Percentiles rank a stretch among this genome's conserved stretches.
Conservation (phyloP, 108 stramenopile genomes). For the Skeletonema grethae region DNA sequence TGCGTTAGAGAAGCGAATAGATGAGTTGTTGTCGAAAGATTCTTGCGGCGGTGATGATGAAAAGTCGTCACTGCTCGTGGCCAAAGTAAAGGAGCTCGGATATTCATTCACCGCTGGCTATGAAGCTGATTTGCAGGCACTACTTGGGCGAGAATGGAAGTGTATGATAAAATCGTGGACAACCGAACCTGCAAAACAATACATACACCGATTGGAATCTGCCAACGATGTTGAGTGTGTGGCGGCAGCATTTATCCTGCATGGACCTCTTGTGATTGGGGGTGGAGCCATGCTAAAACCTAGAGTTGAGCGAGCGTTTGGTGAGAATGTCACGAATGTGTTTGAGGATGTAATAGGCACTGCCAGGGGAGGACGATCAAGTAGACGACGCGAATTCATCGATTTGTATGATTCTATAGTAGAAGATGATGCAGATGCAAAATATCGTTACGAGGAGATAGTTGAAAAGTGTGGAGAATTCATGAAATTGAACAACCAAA, state of each 20-base stretch:
- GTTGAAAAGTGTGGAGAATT: slow-evolving; percentile 17
- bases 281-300: slow-evolving; percentile 54
- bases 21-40: neutral
- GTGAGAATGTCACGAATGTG: slow-evolving; percentile 42
- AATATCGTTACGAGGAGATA: slow-evolving; percentile 1
- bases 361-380: slow-evolving; percentile 15
- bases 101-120: slow-evolving; percentile 41
- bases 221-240: slow-evolving; percentile 33
- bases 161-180: slow-evolving; percentile 10
- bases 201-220: slow-evolving; percentile 19
- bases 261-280: slow-evolving; percentile 57
- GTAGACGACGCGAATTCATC: slow-evolving; percentile 42
- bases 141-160: slow-evolving; percentile 34
- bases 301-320: slow-evolving; percentile 42
- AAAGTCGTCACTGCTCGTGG: slow-evolving; percentile 8
- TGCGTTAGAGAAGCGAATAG: slow-evolving; percentile 40
- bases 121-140: slow-evolving; percentile 37
- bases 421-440: slow-evolving; percentile 3
- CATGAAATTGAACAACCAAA: slow-evolving; percentile 40
- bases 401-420: slow-evolving; percentile 38
- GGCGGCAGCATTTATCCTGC: slow-evolving; percentile 53
- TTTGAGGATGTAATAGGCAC: slow-evolving; percentile 43
- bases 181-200: slow-evolving; percentile 28
- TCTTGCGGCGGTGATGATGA: neutral
- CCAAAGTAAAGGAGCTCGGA: slow-evolving; percentile 23